phyloP scores from a whole-genome alignment of 768 basidiomycete species.

The Phanerodontia chrysosporium region DNA sequence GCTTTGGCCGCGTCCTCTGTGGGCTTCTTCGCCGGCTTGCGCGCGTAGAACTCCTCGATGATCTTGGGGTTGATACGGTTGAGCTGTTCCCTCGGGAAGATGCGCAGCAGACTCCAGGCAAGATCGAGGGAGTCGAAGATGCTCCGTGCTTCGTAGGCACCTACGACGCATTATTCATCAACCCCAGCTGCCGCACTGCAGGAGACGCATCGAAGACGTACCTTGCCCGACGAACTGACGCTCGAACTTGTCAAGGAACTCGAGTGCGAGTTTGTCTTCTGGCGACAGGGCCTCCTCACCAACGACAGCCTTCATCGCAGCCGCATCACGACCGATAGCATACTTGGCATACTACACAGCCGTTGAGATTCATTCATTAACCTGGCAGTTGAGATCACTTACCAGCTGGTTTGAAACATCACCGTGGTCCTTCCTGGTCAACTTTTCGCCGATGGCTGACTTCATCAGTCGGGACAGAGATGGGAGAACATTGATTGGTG shows the following conservation, averaged over 20 bases:
- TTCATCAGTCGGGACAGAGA: conserved; percentile 99
- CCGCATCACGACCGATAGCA: conserved; percentile 95
- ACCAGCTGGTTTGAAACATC: conserved; percentile 99
- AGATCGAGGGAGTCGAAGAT: conserved; percentile 97
- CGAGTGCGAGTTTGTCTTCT: conserved; percentile 94
- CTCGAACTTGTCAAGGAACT: conserved; percentile 98
- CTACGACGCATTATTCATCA: conserved; percentile 34
- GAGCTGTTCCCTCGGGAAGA: conserved; percentile 98
- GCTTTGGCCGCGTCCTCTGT: conserved; percentile 47
- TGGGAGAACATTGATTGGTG: conserved; percentile 98
- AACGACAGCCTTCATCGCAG: conserved; percentile 98
- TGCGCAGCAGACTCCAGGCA: conserved; percentile 93
- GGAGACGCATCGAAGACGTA: conserved; percentile 28
- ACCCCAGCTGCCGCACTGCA: background rate
- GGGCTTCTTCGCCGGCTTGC: conserved; percentile 69
- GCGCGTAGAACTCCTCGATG: conserved; percentile 87
- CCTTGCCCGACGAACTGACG: conserved; percentile 97
- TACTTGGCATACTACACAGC: conserved; percentile 86
- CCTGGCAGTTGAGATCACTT: conserved; percentile 25
- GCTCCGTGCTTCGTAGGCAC: conserved; percentile 90
- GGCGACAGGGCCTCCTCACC: conserved; percentile 94
- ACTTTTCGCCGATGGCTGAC: conserved; percentile 95
- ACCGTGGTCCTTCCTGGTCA: conserved; percentile 97
- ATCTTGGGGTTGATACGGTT: conserved; percentile 98
- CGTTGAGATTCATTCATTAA: conserved; percentile 3